These are phyloP conservation scores for Tolypocladium sp. DNA, from an alignment of 2,329 filamentous ascomycete species.

Conservation along the genomic window DNA sequence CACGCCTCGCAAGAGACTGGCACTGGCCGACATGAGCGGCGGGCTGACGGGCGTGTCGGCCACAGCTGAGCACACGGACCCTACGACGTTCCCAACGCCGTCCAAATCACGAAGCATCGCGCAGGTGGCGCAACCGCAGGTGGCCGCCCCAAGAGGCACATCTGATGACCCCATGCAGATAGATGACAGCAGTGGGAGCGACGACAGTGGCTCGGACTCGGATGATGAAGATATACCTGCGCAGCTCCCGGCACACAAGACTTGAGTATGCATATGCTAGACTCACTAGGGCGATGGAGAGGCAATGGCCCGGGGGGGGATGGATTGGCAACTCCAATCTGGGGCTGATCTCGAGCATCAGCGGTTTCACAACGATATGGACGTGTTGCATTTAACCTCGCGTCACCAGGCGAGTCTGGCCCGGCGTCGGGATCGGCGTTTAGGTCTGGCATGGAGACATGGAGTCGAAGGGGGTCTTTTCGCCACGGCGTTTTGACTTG, in stretches of 20 bases:
- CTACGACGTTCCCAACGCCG: slow-evolving; percentile 17
- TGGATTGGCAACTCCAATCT: background rate
- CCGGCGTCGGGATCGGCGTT: background rate
- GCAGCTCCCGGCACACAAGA: background rate
- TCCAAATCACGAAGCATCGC: slow-evolving; percentile 10
- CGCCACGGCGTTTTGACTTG: background rate
- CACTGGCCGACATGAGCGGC: slow-evolving; percentile 20
- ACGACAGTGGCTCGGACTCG: slow-evolving; percentile 4
- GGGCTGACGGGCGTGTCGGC: slow-evolving; percentile 24
- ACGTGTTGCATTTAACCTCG: background rate
- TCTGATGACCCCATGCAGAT: slow-evolving; percentile 15
- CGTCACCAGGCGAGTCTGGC: background rate
- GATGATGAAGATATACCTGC: slow-evolving; percentile 21
- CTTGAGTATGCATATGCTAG: background rate
- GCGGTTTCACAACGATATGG: background rate
- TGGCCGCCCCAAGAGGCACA: slow-evolving; percentile 6
- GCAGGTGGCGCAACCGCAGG: background rate
- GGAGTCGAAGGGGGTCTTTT: background rate
- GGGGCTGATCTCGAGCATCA: background rate
- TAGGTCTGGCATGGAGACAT: background rate
- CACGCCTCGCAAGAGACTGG: background rate
- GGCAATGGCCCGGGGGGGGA: background rate
- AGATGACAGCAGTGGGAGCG: slow-evolving; percentile 2
- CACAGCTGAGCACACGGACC: slow-evolving; percentile 26
- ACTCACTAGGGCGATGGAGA: background rate